phyloP scores from a whole-genome alignment of 805 yeast genomes.

The Candida jianshihensis region DNA sequence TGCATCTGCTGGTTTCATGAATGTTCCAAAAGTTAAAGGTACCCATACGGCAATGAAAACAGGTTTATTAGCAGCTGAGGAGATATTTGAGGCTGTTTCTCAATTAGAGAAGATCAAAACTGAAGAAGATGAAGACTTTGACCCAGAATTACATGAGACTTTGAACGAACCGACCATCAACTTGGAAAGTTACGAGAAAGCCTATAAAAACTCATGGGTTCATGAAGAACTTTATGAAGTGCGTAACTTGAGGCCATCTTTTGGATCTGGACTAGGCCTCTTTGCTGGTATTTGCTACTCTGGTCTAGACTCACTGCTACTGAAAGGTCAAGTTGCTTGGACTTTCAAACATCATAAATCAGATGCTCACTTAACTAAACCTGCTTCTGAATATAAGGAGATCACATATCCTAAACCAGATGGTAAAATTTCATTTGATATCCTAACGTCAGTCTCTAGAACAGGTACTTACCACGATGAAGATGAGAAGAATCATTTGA shows the following conservation, averaged over 20 bases:
- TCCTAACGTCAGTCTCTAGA: constrained; percentile 89
- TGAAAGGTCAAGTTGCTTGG: constrained; percentile 83
- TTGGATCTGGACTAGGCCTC: constrained; percentile 66
- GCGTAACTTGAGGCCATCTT: constrained; percentile 90
- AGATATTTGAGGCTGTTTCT: constrained; percentile 51
- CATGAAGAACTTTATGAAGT: constrained; percentile 75
- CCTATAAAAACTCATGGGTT: constrained; percentile 76
- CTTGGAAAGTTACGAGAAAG: constrained; percentile 53
- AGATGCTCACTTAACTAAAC: constrained; percentile 66
- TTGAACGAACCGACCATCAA: constrained; percentile 37
- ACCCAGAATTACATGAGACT: constrained; percentile 34
- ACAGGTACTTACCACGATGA: constrained; percentile 97
- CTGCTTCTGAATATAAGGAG: constrained; percentile 58
- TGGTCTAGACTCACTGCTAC: constrained; percentile 72
- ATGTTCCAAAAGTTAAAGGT: constrained; percentile 96
- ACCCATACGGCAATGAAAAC: constrained; percentile 96
- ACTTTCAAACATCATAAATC: constrained; percentile 65
- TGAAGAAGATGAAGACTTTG: constrained; percentile 35
- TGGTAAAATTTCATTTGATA: constrained; percentile 84
- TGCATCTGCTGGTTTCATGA: constrained; percentile 93
- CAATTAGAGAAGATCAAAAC: constrained; percentile 33
- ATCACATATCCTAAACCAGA: constrained; percentile 95
- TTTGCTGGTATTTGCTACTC: constrained; percentile 80
- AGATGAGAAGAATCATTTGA: constrained; percentile 83
- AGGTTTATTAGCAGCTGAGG: constrained; percentile 92